Evolutionary conservation across 768 basidiomycete species (phyloP), one percentile per base, ranked within the genome.

Genomic region (Macrolepiota dolichaula): DNA sequence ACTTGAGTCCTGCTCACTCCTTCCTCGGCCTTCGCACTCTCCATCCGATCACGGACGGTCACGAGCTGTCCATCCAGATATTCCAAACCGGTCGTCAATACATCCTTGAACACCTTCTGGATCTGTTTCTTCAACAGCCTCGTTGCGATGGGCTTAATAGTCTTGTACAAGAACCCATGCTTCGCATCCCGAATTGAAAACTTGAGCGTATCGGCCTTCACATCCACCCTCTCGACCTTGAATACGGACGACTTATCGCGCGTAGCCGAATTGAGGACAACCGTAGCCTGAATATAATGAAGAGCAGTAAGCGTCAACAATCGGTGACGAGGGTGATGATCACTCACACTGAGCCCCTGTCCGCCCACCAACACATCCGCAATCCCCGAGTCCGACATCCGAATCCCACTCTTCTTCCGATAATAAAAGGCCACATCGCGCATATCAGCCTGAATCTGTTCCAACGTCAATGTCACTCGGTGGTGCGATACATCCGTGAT

Each of bases 381-480:
- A 17, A 95, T 72, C 47, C 94, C 94, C 5, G 85, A 86, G 73
- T 96, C 94, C 52, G 72, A 80, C 71, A 95, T 74, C 79, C 88
- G 93, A 66, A 92, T 84, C 2, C 92, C 92, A 4, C 78, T 82
- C 84, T 95, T 96, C 80, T 87, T 92, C 65, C 80, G 81, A 79
- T 92, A 95, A 71, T 89, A 93, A 73, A 98, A 96, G 9, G 91
- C 89, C 13, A 97, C 92, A 66, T 98, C 95, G 15, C 91, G 84
- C 85, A 98, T 90, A 66, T 97, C 94, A 4, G 91, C 90, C 71
- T 98, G 95, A 66, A 97, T 91, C 72, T 98, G 95, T 29, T 79
- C 79, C 38, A 97, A 79, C 7, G 85, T 86, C 57, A 97, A 70
- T 37, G 81, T 87, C 69, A 97, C 85, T 57, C 85, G 81, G 72